A percentile compares a stretch with the other conserved stretches of the same genome.
Conservation (phyloP, 2,329 filamentous ascomycete species). For the Colletotrichum plurivorum region DNA sequence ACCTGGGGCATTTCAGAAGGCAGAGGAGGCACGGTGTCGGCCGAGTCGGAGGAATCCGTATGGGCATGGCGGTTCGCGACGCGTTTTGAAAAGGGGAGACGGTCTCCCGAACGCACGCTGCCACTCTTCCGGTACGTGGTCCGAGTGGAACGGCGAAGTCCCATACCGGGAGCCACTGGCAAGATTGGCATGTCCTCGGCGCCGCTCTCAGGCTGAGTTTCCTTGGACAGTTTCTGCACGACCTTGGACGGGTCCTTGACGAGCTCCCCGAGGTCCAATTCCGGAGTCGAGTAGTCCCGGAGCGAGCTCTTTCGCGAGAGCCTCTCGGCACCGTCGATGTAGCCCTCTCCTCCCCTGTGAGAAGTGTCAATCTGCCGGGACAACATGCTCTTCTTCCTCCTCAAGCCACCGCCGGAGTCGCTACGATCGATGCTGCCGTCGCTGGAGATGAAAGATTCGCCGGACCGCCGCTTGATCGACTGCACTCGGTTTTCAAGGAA, state of each 20-base stretch:
- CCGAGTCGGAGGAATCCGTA: constrained; percentile 56
- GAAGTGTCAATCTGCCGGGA: constrained; percentile 90
- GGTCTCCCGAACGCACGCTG: constrained; percentile 85
- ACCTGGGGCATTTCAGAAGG: constrained; percentile 62
- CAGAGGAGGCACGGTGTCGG: constrained; percentile 46
- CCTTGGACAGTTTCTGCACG: constrained; percentile 77
- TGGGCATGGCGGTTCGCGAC: constrained; percentile 74
- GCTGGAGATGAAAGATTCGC: constrained; percentile 75
- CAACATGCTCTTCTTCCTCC: constrained; percentile 95
- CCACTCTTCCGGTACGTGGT: constrained; percentile 91
- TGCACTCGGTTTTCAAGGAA: constrained; percentile 96
- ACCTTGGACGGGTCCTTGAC: constrained; percentile 83
- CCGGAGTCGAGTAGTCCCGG: constrained; percentile 64
- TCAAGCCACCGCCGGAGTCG: constrained; percentile 72
- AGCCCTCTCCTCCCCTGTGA: constrained; percentile 71
- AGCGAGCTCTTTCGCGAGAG: constrained; percentile 81
- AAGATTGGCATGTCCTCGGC: constrained; percentile 88
- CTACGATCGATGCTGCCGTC: constrained; percentile 65
- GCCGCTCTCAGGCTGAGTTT: constrained; percentile 61
- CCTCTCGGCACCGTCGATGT: constrained; percentile 86
- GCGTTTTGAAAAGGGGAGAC: constrained; percentile 82
- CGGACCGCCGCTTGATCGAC: constrained; percentile 87
- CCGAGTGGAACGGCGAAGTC: constrained; percentile 88
- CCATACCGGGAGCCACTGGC: constrained; percentile 81
- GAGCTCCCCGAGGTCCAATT: constrained; percentile 83